phyloP scores from a whole-genome alignment of 306 rosid genomes.

The Citrullus amarus region DNA sequence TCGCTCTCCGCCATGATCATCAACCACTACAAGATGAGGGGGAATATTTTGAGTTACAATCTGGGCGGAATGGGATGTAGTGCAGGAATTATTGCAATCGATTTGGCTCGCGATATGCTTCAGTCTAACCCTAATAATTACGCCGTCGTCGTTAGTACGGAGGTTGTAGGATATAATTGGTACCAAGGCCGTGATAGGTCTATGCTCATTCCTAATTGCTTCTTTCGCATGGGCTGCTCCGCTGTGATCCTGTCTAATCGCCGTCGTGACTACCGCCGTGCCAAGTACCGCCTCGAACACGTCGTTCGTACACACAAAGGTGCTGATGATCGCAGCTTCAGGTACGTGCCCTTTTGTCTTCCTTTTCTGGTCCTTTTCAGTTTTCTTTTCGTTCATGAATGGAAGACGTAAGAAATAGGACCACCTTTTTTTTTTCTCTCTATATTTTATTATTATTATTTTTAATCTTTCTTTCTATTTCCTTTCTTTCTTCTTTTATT shows the following conservation, averaged over 20 bases:
- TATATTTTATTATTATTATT: too few species aligned
- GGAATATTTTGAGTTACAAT: constrained; percentile 79
- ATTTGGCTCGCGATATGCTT: constrained; percentile 76
- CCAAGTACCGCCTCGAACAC: constrained; percentile 84
- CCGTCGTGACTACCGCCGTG: constrained; percentile 58
- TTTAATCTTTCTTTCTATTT: too few species aligned
- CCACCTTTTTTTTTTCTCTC: not conserved
- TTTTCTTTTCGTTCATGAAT: not conserved
- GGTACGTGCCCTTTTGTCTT: constrained; percentile 22
- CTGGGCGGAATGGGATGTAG: constrained; percentile 99
- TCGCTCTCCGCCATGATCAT: constrained; percentile 93
- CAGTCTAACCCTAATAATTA: constrained; percentile 70
- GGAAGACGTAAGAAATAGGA: not conserved
- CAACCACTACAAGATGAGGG: constrained; percentile 96
- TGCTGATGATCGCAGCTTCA: constrained; percentile 89
- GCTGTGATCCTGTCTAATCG: constrained; percentile 84
- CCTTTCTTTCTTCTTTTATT: not conserved
- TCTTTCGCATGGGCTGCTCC: constrained; percentile 95
- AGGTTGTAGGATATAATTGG: constrained; percentile 85
- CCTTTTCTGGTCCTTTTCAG: not conserved
- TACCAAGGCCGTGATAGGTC: constrained; percentile 75
- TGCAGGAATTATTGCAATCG: constrained; percentile 77
- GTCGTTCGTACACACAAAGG: constrained; percentile 92
- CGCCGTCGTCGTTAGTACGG: constrained; percentile 88
- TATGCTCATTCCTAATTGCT: constrained; percentile 82